Base-by-base conservation (phyloP, 1,284 basidiomycete genomes). In the Pseudozyma pruni region DNA sequence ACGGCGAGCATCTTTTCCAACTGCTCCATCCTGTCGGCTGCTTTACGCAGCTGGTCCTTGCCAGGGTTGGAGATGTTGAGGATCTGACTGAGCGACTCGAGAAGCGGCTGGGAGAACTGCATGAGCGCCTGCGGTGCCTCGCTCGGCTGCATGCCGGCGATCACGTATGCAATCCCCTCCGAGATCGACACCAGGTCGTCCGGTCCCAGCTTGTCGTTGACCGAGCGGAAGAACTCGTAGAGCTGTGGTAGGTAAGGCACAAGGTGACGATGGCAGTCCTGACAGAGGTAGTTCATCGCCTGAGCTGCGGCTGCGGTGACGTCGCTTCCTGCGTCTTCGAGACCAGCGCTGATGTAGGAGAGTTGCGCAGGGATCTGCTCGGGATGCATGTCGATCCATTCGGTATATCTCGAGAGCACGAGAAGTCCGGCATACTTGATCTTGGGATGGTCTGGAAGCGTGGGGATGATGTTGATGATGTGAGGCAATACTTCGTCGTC, bases 341-440 rank as follows among this genome's bases (percentile, higher is more conserved):
- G 96, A 0, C 96, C 95, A 14, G 89, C 86, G 9, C 93, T 94
- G 57, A 98, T 91, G 83, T 96, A 98, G 72, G 91, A 90, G 19
- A 98, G 86, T 80, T 93, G 90, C 80, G 88, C 88, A 27, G 88
- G 87, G 63, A 99, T 91, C 80, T 96, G 93, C 34, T 90, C 86
- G 0, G 94, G 91, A 81, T 98, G 94, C 64, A 87, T 86, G 79
- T 91, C 91, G 77, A 95, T 91, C 96, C 96, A 99, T 84, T 95
- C 92, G 9, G 94, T 94, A 83, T 98, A 99, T 17, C 96, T 88
- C 10, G 93, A 92, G 67, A 98, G 90, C 73, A 99, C 94, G 58
- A 99, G 88, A 37, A 97, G 88, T 8, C 94, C 92, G 23, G 96
- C 94, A 80, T 98, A 99, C 62, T 91, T 92, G 66, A 99, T 91